Conservation (phyloP, 768 basidiomycete genomes). For the Trichaptum fuscoviolaceum region DNA sequence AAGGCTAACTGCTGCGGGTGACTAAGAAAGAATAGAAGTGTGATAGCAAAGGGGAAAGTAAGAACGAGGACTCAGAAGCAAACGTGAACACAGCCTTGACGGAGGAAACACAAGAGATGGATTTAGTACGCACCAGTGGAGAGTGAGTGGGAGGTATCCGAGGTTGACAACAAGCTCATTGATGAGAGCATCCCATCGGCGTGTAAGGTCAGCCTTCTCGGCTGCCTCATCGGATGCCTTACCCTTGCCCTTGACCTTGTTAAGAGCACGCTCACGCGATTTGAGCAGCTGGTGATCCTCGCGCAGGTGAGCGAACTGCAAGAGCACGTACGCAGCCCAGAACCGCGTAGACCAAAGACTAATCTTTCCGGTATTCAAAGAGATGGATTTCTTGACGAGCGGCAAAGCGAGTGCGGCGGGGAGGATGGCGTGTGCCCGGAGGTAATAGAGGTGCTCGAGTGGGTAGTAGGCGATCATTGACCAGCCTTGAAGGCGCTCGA, state of each 20-base stretch:
- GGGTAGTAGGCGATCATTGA: slow-evolving; percentile 79
- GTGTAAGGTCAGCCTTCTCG: slow-evolving; percentile 51
- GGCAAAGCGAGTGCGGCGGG: slow-evolving; percentile 47
- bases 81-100: not conserved
- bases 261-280: slow-evolving; percentile 48
- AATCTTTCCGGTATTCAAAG: slow-evolving; percentile 42
- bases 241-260: slow-evolving; percentile 48
- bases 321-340: slow-evolving; percentile 74
- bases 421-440: slow-evolving; percentile 55
- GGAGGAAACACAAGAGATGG: not conserved
- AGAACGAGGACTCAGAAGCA: not conserved
- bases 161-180: slow-evolving; percentile 69
- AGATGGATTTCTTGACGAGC: slow-evolving; percentile 35
- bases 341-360: slow-evolving; percentile 72
- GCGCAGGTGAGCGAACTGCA: slow-evolving; percentile 69
- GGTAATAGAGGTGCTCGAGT: slow-evolving; percentile 69
- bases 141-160: slow-evolving; percentile 73
- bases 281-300: slow-evolving; percentile 62
- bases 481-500: slow-evolving; percentile 73
- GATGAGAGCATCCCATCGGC: slow-evolving; percentile 64
- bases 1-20: not conserved
- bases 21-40: not conserved
- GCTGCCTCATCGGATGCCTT: slow-evolving; percentile 31
- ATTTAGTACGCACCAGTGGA: slow-evolving; percentile 64
- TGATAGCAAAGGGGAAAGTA: not conserved